These are phyloP conservation scores for Monosporozyma servazzii DNA, from an alignment of 805 yeast genomes.

Conservation along the genomic window DNA sequence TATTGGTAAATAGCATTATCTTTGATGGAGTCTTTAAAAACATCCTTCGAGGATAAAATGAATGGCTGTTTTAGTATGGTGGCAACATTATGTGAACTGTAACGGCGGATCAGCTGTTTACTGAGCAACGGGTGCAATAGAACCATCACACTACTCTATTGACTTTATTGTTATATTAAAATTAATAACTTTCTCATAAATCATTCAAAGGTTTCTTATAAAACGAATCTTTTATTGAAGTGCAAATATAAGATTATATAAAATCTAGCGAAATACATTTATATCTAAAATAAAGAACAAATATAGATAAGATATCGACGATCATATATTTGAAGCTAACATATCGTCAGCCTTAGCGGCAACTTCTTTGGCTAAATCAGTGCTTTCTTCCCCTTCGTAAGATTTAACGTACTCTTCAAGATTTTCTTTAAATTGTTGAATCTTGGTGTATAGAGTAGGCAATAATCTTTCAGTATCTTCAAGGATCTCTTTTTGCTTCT, in stretches of 20 bases:
- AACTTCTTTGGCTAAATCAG: conserved; percentile 20
- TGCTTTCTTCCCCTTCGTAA: conserved; percentile 30
- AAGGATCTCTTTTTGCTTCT: conserved; percentile 42
- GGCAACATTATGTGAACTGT: background rate
- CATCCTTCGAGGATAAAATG: conserved; percentile 3
- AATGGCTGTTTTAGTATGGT: background rate
- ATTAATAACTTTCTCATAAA: background rate
- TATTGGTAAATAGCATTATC: conserved; percentile 7
- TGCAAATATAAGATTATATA: background rate
- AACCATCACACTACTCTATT: background rate
- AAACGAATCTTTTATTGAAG: background rate
- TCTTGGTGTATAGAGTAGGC: conserved; percentile 39
- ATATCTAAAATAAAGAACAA: background rate
- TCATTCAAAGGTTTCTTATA: background rate
- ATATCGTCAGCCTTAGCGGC: conserved; percentile 22
- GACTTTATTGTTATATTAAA: background rate
- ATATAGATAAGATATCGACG: background rate
- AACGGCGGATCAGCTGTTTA: background rate
- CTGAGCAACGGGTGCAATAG: background rate
- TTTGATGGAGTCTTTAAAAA: conserved; percentile 5
- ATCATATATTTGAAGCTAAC: conserved; percentile 8
- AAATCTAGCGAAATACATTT: background rate
- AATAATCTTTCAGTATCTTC: conserved; percentile 46
- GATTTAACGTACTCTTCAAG: conserved; percentile 34
- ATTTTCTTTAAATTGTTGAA: conserved; percentile 32